These are phyloP conservation scores for Aspergillus luchuensis DNA, from an alignment of 2,329 filamentous ascomycete species.

Conservation along the genomic window DNA sequence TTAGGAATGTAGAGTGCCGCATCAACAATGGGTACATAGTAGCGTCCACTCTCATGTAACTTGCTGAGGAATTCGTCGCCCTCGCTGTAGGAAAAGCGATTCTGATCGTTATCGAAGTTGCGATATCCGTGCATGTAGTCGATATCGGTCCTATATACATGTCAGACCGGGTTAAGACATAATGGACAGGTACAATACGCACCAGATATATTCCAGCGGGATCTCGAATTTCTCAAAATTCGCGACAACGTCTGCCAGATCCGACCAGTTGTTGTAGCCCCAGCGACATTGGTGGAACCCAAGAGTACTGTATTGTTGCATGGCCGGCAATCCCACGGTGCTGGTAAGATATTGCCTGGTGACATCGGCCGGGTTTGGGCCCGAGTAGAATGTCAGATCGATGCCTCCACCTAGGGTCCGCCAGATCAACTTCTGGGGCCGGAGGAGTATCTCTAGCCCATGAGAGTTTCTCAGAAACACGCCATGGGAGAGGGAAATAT, in stretches of 20 bases:
- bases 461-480: constrained; percentile 77
- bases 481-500: constrained; percentile 71
- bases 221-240: constrained; percentile 58
- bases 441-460: constrained; percentile 70
- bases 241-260: constrained; percentile 60
- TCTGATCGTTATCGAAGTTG: constrained; percentile 59
- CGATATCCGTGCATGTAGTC: constrained; percentile 64
- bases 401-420: constrained; percentile 73
- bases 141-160: constrained; percentile 43
- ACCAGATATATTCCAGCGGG: constrained; percentile 57
- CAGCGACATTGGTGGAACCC: constrained; percentile 84
- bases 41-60: constrained; percentile 57
- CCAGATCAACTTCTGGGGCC: constrained; percentile 68
- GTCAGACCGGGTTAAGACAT: background rate
- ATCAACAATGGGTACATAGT: constrained; percentile 64
- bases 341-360: constrained; percentile 70
- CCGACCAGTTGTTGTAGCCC: constrained; percentile 75
- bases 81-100: constrained; percentile 53
- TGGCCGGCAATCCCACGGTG: constrained; percentile 69
- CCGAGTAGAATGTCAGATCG: constrained; percentile 78
- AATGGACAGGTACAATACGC: constrained; percentile 1
- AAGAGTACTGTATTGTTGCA: constrained; percentile 81
- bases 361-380: constrained; percentile 68
- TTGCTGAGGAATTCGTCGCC: constrained; percentile 55
- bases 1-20: constrained; percentile 72